These are phyloP conservation scores for Gnaphalium uliginosum DNA, from an alignment of 129 eudicot genomes.

Conservation along the genomic window DNA sequence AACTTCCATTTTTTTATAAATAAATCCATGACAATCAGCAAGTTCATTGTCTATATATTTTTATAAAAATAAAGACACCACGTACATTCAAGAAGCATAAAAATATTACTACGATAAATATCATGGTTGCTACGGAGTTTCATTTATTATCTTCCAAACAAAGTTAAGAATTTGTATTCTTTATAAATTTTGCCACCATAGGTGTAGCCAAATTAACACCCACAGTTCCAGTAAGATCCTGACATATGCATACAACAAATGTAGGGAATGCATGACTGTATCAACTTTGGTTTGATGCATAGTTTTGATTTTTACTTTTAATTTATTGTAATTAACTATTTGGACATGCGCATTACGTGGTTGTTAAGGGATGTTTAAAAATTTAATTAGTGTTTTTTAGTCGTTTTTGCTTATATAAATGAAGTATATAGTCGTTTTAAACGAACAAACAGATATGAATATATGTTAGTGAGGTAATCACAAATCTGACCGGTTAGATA, in stretches of 20 bases:
- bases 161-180: slow-evolving; percentile 16
- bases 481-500: background rate
- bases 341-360: background rate
- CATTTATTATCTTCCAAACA: background rate
- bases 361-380: background rate
- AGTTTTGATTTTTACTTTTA: background rate
- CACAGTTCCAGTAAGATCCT: slow-evolving; percentile 27
- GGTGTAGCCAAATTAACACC: slow-evolving; percentile 31
- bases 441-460: background rate
- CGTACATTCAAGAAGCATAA: slow-evolving; percentile 6
- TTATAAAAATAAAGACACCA: slow-evolving; percentile 1
- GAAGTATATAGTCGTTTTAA: background rate
- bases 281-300: slow-evolving; percentile 21
- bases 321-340: background rate
- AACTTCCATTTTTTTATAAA: slow-evolving; percentile 15
- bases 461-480: slow-evolving; percentile 4
- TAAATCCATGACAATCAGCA: slow-evolving; percentile 9
- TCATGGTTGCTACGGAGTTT: background rate
- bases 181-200: slow-evolving; percentile 25
- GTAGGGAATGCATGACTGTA: slow-evolving; percentile 37
- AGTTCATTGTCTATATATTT: background rate
- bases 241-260: slow-evolving; percentile 36
- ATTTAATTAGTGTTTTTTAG: background rate
- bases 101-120: background rate
- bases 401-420: background rate